Evolutionary conservation across 306 rosid genomes (phyloP).

Genomic region (Geum urbanum): DNA sequence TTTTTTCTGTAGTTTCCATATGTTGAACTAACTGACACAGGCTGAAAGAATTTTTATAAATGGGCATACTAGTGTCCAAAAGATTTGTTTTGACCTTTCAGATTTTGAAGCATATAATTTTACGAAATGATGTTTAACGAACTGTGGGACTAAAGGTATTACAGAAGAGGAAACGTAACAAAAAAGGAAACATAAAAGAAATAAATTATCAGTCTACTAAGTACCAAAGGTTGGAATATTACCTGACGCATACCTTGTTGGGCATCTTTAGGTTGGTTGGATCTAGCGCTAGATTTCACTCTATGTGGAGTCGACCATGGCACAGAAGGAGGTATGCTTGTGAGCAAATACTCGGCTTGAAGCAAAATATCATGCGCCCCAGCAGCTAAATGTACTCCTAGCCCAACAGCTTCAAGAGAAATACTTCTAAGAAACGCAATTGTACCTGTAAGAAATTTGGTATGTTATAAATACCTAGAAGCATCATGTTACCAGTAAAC

Average conservation of each 20-base stretch:
- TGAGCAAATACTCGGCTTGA: conserved; percentile 69
- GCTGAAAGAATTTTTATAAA: no score
- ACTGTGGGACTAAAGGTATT: no score
- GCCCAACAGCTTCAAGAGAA: conserved; percentile 95
- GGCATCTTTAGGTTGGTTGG: conserved; percentile 94
- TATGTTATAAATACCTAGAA: not conserved
- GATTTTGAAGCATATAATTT: no score
- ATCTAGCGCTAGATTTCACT: conserved; percentile 49
- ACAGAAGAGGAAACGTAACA: not conserved
- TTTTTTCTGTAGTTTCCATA: no score
- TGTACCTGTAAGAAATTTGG: conserved; percentile 51
- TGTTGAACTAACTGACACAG: no score
- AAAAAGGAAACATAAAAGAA: not conserved
- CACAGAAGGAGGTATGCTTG: conserved; percentile 61
- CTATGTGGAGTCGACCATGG: conserved; percentile 39
- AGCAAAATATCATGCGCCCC: conserved; percentile 84
- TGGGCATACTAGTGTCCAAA: no score
- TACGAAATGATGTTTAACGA: no score
- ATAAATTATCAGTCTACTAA: not conserved
- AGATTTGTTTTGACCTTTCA: no score
- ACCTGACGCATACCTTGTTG: conserved; percentile 95
- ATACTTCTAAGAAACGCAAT: conserved; percentile 92
- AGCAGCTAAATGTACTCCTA: conserved; percentile 97
- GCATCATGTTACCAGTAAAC: not conserved
- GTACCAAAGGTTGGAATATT: conserved; percentile 1